phyloP scores from a whole-genome alignment of 352 stramenopile genomes.

The Blastocystis sp. region DNA sequence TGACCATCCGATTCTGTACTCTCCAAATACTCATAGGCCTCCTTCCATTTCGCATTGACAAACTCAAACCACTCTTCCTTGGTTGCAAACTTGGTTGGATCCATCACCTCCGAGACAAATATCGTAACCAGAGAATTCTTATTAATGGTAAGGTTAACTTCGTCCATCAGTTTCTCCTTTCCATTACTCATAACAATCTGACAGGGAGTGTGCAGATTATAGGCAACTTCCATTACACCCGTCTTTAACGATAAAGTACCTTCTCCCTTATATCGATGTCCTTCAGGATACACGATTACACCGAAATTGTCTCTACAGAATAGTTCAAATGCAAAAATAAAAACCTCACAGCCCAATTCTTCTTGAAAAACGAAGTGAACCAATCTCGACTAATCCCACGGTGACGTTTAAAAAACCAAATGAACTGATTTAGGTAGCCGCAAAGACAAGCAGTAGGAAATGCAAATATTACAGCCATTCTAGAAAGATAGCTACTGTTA shows the following conservation, averaged over 20 bases:
- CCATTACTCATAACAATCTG: slow-evolving; percentile 53
- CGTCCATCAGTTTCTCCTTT: slow-evolving; percentile 53
- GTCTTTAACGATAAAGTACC: slow-evolving; percentile 44
- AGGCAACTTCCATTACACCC: slow-evolving; percentile 62
- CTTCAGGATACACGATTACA: slow-evolving; percentile 61
- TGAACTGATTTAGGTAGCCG: slow-evolving; percentile 53
- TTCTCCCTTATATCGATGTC: slow-evolving; percentile 56
- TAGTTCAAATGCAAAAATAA: not conserved
- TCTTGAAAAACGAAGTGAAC: slow-evolving; percentile 56
- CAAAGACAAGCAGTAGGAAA: slow-evolving; percentile 37
- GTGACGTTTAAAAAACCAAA: slow-evolving; percentile 60
- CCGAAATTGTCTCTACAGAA: not conserved
- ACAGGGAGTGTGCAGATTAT: slow-evolving; percentile 33
- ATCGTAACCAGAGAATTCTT: slow-evolving; percentile 15
- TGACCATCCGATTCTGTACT: not conserved
- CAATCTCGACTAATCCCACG: slow-evolving; percentile 45
- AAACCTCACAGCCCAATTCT: slow-evolving; percentile 48
- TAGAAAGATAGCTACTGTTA: slow-evolving; percentile 40
- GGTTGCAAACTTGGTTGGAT: slow-evolving; percentile 42
- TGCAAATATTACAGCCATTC: slow-evolving; percentile 59
- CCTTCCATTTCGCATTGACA: slow-evolving; percentile 55
- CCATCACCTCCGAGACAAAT: slow-evolving; percentile 39
- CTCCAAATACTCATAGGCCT: slow-evolving; percentile 33
- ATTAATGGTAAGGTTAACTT: slow-evolving; percentile 36
- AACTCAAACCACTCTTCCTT: slow-evolving; percentile 61